Evolutionary conservation across 305 asterid species (phyloP).

Genomic region (Solanum hybrid): DNA sequence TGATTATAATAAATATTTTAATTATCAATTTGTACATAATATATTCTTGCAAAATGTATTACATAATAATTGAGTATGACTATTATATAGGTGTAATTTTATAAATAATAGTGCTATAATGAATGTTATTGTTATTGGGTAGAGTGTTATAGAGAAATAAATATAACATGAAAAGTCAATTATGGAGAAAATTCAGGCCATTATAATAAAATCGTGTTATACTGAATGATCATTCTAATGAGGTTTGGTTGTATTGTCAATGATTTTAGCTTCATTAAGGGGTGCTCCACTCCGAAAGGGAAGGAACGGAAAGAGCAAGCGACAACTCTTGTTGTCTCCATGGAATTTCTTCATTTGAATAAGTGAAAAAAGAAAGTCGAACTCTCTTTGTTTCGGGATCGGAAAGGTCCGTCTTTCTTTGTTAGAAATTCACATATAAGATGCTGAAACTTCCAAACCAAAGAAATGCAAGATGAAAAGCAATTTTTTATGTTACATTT

Average conservation of each 20-base stretch:
- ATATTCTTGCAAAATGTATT: too few species aligned
- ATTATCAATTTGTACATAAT: neutral
- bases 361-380: neutral
- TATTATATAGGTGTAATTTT: too few species aligned
- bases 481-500: too few species aligned
- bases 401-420: neutral
- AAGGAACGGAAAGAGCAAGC: neutral
- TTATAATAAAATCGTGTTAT: too few species aligned
- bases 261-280: neutral
- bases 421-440: neutral
- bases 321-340: neutral
- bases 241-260: neutral
- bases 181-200: neutral
- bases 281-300: neutral
- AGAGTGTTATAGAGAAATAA: neutral
- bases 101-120: neutral
- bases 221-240: neutral
- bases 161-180: neutral
- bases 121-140: neutral
- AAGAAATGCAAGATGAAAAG: neutral
- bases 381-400: neutral
- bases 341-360: neutral
- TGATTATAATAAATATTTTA: too few species aligned
- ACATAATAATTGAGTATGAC: neutral
- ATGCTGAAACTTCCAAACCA: neutral